Evolutionary conservation across 2,329 filamentous ascomycete species (phyloP).

Genomic region (Ophiostoma fasciatum): DNA sequence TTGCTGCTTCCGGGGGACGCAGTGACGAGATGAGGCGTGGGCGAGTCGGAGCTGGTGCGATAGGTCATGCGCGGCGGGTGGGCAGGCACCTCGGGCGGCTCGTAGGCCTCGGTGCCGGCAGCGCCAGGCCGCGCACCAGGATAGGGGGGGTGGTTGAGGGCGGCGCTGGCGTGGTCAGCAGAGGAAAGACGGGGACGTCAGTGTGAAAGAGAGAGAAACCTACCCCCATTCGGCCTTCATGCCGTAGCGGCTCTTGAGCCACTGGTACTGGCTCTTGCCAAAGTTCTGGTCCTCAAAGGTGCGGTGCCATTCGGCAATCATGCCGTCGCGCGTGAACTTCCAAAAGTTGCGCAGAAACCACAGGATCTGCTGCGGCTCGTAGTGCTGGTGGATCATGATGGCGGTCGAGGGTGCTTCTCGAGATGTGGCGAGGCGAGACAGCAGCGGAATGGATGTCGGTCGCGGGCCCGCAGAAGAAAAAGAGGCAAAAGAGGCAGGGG

Average conservation of each 20-base stretch:
- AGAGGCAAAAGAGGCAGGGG: neutral
- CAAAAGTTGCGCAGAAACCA: conserved; percentile 13
- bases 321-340: conserved; percentile 6
- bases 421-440: neutral
- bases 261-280: conserved; percentile 12
- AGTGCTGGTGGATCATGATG: conserved; percentile 11
- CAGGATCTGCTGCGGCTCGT: conserved; percentile 9
- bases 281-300: conserved; percentile 8
- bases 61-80: conserved; percentile 3
- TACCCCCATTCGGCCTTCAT: conserved; percentile 14
- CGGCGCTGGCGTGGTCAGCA: no score
- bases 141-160: conserved; percentile 10
- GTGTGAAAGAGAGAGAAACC: conserved; percentile 1
- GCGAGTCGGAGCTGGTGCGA: conserved; percentile 1
- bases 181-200: neutral
- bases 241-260: conserved; percentile 11
- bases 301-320: conserved; percentile 6
- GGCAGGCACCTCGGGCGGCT: conserved; percentile 1
- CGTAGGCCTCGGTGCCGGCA: conserved; percentile 6
- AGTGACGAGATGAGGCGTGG: neutral
- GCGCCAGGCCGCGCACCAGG: conserved; percentile 8
- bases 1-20: neutral
- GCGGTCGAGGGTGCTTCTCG: neutral
- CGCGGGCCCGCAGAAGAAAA: neutral
- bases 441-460: neutral